Base-by-base conservation (phyloP, 257 asterid species). In the Salvia splendens region DNA sequence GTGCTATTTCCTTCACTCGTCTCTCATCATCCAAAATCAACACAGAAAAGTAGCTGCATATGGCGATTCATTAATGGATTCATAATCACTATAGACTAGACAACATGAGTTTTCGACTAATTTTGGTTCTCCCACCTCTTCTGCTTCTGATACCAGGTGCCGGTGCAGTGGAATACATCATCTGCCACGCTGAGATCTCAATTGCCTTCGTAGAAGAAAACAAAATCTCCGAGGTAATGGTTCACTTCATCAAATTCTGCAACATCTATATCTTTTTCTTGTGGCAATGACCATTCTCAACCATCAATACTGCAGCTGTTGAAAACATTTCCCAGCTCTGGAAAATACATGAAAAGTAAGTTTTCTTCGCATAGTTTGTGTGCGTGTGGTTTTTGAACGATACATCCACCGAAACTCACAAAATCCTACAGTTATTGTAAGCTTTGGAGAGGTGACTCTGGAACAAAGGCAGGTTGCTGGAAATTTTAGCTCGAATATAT, bases 121-220 rank as follows among this genome's bases (percentile, higher is more conserved):
- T 69, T 17, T 12, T 30, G 15, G 48, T 12, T 45, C 33, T 10
- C 1, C 15, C 51, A 24, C 32, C 61, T 11, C 45, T 17, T 50
- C 63, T 68, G 67, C 16, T 52, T 69, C 55, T 71, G 78, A 61
- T 47, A 78, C 62, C 57, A 89, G 96, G 96, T 71, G 93, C 95
- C 47, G 89, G 91, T 68, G 96, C 96, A 11, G 89, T 87, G 28
- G 86, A 89, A 70, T 89, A 82, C 32, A 85, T 89, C 58, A 89
- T 87, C 70, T 76, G 84, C 32, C 95, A 87, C 66, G 94, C 95
- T 54, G 95, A 80, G 81, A 71, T 89, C 77, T 82, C 97, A 5
- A 77, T 85, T 69, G 89, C 55, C 51, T 89, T 87, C 51, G 87
- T 82, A 2, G 95, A 89, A 77, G 89, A 89, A 82, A 78, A 68